Evolutionary conservation across 495 filamentous ascomycete species (phyloP), one percentile per base, ranked within the genome.

Genomic region (Daldinia grandis): DNA sequence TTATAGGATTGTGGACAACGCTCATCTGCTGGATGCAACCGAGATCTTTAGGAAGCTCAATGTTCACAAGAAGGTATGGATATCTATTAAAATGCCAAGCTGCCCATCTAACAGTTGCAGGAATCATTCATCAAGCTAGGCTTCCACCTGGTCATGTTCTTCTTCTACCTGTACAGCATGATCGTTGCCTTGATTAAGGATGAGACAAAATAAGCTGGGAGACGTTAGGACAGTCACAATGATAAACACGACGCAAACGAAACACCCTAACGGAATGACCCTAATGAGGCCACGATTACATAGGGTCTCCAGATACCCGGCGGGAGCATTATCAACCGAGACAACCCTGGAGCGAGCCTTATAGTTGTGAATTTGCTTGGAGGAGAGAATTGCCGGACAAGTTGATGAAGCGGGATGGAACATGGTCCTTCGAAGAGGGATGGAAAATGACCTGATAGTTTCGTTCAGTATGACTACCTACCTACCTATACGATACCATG

Each of bases 121-220:
- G 96, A 99, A 89, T 98, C 94, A 5, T 98, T 99, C 82, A 90
- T 96, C 83, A 99, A 99, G 82, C 92, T 99, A 38, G 96, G 95
- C 64, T 98, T 99, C 88, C 95, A 98, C 80, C 89, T 99, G 40
- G 79, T 98, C 83, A 96, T 99, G 92, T 99, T 99, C 88, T 99
- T 99, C 87, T 99, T 98, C 89, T 99, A 99, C 83, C 89, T 99
- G 27, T 99, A 98, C 89, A 95, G 88, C 83, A 99, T 99, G 96
- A 99, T 99, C 65, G 95, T 98, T 58, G 95, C 95, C 65, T 85
- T 98, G 59, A 99, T 99, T 86, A 89, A 91, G 74, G 96, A 99
- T 79, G 95, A 99, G 82, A 88, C 92, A 50, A 85, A 94, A 81
- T 97, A 87, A 85, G 69, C 66, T 35, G 21, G 44, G 33, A 27